Evolutionary conservation across 371 early-diverging fungal species (phyloP).

Genomic region (Mucor velutinosus): DNA sequence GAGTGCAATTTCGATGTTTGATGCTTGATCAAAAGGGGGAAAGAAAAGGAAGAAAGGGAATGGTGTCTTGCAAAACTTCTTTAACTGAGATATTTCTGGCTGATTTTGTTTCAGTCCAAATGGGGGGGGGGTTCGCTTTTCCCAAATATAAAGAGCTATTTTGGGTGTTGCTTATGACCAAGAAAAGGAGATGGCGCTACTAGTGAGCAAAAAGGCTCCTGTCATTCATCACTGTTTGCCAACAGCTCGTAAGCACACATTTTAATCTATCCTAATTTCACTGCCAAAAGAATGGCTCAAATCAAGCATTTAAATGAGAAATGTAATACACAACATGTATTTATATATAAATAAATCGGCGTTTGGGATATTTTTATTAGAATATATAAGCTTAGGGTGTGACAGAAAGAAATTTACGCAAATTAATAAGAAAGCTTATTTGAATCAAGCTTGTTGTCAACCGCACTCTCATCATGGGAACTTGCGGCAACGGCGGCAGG

Average conservation of each 20-base stretch:
- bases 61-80: neutral
- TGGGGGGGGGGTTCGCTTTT: neutral
- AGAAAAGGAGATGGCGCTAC: too few relatives aligned
- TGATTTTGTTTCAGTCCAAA: constrained; percentile 2
- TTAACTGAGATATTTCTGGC: neutral
- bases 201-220: too few relatives aligned
- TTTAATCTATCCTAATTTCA: neutral
- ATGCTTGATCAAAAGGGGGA: neutral
- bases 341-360: neutral
- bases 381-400: neutral
- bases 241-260: neutral
- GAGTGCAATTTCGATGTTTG: neutral
- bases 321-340: neutral
- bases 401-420: neutral
- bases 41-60: neutral
- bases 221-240: too few relatives aligned
- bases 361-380: neutral
- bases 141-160: neutral
- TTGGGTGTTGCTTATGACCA: neutral
- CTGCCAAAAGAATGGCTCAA: neutral
- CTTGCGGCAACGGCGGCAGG: neutral
- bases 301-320: neutral
- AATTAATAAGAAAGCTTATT: neutral
- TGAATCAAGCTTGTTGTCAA: neutral
- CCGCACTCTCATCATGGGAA: neutral